These are phyloP conservation scores for Eucalyptus sp. DNA, from an alignment of 345 rosid genomes.

Conservation along the genomic window DNA sequence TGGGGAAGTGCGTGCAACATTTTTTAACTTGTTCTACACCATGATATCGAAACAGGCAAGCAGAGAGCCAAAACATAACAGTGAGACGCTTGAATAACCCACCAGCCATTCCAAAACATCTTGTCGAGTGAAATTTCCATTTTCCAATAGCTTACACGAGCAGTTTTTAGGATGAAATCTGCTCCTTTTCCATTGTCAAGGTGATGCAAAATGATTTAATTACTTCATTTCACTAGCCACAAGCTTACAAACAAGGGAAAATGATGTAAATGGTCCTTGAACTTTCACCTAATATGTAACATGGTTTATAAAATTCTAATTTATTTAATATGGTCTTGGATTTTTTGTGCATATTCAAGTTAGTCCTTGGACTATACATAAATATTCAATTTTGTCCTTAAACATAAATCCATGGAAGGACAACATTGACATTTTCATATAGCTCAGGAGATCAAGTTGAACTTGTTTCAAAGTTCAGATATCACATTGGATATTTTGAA, in stretches of 20 bases:
- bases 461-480: too few relatives aligned
- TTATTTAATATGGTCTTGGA: accelerated
- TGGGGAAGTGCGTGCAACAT: too few relatives aligned
- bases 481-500: too few relatives aligned
- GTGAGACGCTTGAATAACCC: not conserved
- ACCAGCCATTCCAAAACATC: not conserved
- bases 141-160: not conserved
- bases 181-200: not conserved
- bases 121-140: not conserved
- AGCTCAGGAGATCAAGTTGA: too few relatives aligned
- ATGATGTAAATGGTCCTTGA: accelerated
- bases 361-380: too few relatives aligned
- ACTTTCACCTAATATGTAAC: too few relatives aligned
- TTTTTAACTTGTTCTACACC: too few relatives aligned
- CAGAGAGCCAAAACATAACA: not conserved
- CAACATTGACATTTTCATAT: too few relatives aligned
- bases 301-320: too few relatives aligned
- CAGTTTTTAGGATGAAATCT: not conserved
- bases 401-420: too few relatives aligned
- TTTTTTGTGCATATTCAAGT: too few relatives aligned
- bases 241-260: not conserved
- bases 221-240: not conserved
- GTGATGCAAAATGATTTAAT: not conserved
- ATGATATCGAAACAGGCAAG: not conserved
- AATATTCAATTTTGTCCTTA: too few relatives aligned